Evolutionary conservation across 1,284 basidiomycete genomes (phyloP).

Genomic region (Sanghuangporus baumii): DNA sequence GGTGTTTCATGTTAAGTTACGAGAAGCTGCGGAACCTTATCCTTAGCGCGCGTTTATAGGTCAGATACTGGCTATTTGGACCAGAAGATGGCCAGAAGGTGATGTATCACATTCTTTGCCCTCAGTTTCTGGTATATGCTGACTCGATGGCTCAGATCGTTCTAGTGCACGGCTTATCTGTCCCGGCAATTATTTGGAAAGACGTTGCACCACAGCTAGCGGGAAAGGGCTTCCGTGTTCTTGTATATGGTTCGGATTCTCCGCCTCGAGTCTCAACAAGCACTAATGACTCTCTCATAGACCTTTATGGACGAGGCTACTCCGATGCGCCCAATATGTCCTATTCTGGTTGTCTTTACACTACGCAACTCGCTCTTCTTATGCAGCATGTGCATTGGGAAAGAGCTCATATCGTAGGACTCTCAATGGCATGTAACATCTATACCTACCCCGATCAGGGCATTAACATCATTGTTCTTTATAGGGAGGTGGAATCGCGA

Average conservation of each 20-base stretch:
- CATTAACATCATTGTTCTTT: neutral
- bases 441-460: neutral
- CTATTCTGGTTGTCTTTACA: slow-evolving; percentile 59
- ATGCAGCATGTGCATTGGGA: slow-evolving; percentile 73
- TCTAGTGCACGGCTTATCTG: slow-evolving; percentile 73
- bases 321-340: slow-evolving; percentile 66
- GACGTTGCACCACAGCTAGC: slow-evolving; percentile 61
- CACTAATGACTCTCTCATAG: slow-evolving; percentile 29
- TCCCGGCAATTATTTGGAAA: slow-evolving; percentile 70
- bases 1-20: slow-evolving; percentile 13
- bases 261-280: neutral
- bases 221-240: slow-evolving; percentile 60
- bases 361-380: slow-evolving; percentile 71
- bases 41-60: slow-evolving; percentile 31
- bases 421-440: slow-evolving; percentile 59
- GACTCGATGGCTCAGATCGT: slow-evolving; percentile 43
- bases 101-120: slow-evolving; percentile 16
- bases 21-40: slow-evolving; percentile 11
- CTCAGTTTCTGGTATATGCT: neutral
- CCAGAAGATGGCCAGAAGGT: slow-evolving; percentile 66
- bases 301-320: slow-evolving; percentile 76
- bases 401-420: slow-evolving; percentile 54
- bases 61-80: slow-evolving; percentile 70
- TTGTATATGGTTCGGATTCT: slow-evolving; percentile 55
- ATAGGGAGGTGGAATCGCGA: slow-evolving; percentile 69